phyloP scores from a whole-genome alignment of 805 yeast genomes.

The Candida ponderosae region DNA sequence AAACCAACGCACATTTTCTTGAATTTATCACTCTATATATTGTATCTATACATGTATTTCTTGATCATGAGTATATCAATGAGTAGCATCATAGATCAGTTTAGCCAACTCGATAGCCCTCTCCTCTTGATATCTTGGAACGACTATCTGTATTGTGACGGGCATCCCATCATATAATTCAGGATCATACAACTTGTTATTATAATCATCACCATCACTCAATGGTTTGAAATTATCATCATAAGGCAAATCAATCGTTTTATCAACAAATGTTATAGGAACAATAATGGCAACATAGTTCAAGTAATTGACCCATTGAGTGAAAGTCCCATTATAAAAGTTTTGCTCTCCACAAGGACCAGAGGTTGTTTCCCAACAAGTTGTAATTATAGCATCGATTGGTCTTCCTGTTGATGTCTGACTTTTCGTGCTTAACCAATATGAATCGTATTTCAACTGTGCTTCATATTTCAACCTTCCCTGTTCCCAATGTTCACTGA shows the following conservation, averaged over 20 bases:
- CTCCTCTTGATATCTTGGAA: slow-evolving; percentile 47
- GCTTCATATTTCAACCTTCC: slow-evolving; percentile 19
- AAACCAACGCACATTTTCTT: too few relatives aligned
- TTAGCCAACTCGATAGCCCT: slow-evolving; percentile 34
- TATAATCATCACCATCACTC: slow-evolving; percentile 19
- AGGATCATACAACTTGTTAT: slow-evolving; percentile 28
- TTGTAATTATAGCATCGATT: slow-evolving; percentile 36
- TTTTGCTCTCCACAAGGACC: slow-evolving; percentile 19
- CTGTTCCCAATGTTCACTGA: slow-evolving; percentile 28
- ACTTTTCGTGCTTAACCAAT: slow-evolving; percentile 22
- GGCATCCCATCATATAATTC: slow-evolving; percentile 28
- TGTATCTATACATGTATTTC: too few relatives aligned
- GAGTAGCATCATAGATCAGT: slow-evolving; percentile 5
- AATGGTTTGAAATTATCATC: slow-evolving; percentile 15
- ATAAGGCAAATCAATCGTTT: slow-evolving; percentile 20
- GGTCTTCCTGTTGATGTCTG: slow-evolving; percentile 24
- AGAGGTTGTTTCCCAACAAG: slow-evolving; percentile 28
- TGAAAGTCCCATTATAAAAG: slow-evolving; percentile 25
- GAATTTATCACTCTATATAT: too few relatives aligned
- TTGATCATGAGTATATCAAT: too few relatives aligned
- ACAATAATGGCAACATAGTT: slow-evolving; percentile 29
- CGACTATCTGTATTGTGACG: slow-evolving; percentile 42
- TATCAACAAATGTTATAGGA: slow-evolving; percentile 32
- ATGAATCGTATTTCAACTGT: slow-evolving; percentile 25
- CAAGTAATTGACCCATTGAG: slow-evolving; percentile 26